Evolutionary conservation across 2,329 filamentous ascomycete species (phyloP).

Genomic region (Beauveria australis): DNA sequence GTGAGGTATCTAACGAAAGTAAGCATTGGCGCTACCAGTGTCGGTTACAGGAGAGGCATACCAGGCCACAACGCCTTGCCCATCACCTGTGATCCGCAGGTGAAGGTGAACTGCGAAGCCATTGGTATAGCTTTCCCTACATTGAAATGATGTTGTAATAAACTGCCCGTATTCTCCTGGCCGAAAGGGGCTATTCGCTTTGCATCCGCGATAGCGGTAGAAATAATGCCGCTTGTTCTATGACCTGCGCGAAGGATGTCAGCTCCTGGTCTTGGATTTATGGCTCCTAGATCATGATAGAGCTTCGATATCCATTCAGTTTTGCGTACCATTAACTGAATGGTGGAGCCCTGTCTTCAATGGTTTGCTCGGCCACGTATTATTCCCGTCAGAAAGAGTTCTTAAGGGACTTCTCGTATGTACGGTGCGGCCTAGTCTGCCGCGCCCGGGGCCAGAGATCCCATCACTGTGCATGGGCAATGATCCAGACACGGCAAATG

Average conservation of each 20-base stretch:
- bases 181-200: constrained; percentile 60
- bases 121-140: constrained; percentile 59
- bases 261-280: background rate
- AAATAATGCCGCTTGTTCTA: constrained; percentile 71
- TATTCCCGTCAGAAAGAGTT: constrained; percentile 50
- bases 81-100: constrained; percentile 81
- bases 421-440: constrained; percentile 64
- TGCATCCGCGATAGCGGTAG: constrained; percentile 82
- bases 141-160: constrained; percentile 58
- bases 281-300: background rate
- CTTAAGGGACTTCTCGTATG: constrained; percentile 56
- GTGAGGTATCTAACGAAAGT: background rate
- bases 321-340: background rate
- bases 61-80: constrained; percentile 71
- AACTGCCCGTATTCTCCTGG: constrained; percentile 53
- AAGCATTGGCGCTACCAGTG: background rate
- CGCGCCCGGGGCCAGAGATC: constrained; percentile 77
- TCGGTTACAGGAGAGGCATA: constrained; percentile 10
- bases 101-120: constrained; percentile 92
- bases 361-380: constrained; percentile 44
- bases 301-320: too few relatives aligned
- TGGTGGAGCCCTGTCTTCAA: constrained; percentile 29
- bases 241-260: constrained; percentile 17
- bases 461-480: constrained; percentile 46
- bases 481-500: constrained; percentile 35